Evolutionary conservation across 1,139 yeast genomes (phyloP), one percentile per base, ranked within the genome.

Genomic region (Taiozyma sp.): DNA sequence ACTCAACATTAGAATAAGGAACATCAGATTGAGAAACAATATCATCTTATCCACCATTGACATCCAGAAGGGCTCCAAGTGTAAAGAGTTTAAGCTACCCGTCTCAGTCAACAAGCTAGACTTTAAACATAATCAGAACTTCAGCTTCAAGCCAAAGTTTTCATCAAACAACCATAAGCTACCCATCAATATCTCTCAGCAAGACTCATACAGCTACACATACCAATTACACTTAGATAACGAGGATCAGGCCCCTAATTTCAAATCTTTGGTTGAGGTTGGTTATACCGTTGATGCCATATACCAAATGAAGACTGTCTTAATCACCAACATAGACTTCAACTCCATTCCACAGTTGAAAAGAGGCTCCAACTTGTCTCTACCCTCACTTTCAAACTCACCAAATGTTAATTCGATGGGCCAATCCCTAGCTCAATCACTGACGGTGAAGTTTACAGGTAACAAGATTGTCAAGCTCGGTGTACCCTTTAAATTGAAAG

Each of bases 401-500:
- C 4, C 40, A 47, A 24, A 46, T 37, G 29, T 19, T 47, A 11
- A 50, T 40, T 24, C 43, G 43, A 2, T 43, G 44, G 42, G 3
- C 49, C 29, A 22, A 22, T 40, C 43, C 10, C 14, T 40, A 24
- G 21, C 29, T 6, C 24, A 68, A 5, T 86, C 89, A 0, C 66
- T 87, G 19, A 73, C 74, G 26, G 71, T 88, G 28, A 78, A 86
- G 9, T 83, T 87, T 53, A 71, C 76, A 5, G 95, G 95, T 0
- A 79, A 80, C 14, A 76, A 85, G 16, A 71, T 76, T 43, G 80
- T 85, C 7, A 72, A 74, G 55, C 66, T 84, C 14, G 95, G 95
- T 2, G 77, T 81, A 49, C 72, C 75, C 6, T 79, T 80, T 57
- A 75, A 72, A 49, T 83, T 93, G 88, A 77, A 75, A 50, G 73